Conservation (phyloP, 352 stramenopile species). For the Phytophthora quininea region DNA sequence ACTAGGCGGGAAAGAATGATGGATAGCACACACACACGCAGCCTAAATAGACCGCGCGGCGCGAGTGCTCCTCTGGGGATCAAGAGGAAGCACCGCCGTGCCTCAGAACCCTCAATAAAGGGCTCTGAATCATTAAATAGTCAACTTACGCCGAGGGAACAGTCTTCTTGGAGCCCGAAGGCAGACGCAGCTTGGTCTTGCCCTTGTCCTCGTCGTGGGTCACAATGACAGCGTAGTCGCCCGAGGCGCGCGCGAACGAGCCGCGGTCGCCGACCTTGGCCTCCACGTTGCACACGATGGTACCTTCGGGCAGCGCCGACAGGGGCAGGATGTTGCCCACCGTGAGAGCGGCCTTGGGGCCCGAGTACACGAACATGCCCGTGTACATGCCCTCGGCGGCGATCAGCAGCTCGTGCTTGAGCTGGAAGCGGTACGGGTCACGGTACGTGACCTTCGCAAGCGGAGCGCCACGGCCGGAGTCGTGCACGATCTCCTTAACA, state of each 20-base stretch:
- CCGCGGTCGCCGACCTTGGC: slow-evolving; percentile 95
- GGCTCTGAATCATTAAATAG: slow-evolving; percentile 37
- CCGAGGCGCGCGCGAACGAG: slow-evolving; percentile 95
- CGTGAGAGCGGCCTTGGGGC: slow-evolving; percentile 95
- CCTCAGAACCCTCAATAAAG: slow-evolving; percentile 21
- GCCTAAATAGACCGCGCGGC: slow-evolving; percentile 22
- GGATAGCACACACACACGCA: slow-evolving; percentile 45
- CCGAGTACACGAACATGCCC: slow-evolving; percentile 98
- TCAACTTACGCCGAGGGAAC: slow-evolving; percentile 90
- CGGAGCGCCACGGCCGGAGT: slow-evolving; percentile 96
- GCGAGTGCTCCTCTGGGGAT: slow-evolving; percentile 22
- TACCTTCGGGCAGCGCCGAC: slow-evolving; percentile 96
- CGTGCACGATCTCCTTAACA: slow-evolving; percentile 99
- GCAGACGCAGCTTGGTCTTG: slow-evolving; percentile 95
- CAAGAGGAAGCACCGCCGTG: slow-evolving; percentile 38
- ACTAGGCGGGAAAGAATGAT: slow-evolving; percentile 64
- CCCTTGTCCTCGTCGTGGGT: slow-evolving; percentile 99
- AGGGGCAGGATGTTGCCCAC: slow-evolving; percentile 98
- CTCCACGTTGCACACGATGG: slow-evolving; percentile 99
- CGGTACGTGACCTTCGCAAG: slow-evolving; percentile 95
- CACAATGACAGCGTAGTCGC: slow-evolving; percentile 98
- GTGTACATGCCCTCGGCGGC: slow-evolving; percentile 99
- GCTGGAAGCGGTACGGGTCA: slow-evolving; percentile 91
- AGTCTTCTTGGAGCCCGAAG: slow-evolving; percentile 98
- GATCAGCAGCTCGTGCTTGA: slow-evolving; percentile 96